Conservation (phyloP, 768 basidiomycete genomes). For the Pisolithus marmoratus region DNA sequence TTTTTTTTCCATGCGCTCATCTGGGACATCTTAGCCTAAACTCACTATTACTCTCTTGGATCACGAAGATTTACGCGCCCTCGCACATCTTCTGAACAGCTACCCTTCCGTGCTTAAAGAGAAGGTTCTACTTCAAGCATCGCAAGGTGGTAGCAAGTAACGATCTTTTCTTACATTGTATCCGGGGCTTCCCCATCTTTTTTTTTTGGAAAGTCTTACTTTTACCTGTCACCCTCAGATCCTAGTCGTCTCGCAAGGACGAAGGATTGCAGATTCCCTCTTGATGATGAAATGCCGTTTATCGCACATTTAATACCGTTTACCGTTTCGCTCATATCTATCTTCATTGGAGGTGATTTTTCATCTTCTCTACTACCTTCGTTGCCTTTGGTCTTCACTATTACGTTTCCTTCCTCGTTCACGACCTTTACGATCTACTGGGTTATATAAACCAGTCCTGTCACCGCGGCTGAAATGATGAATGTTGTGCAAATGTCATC, state of each 20-base stretch:
- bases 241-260: background rate
- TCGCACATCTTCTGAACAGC: slow-evolving; percentile 85
- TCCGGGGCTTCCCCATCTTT: background rate
- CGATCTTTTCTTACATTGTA: background rate
- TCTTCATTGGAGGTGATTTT: slow-evolving; percentile 7
- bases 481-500: background rate
- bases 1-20: slow-evolving; percentile 1
- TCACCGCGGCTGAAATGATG: slow-evolving; percentile 1
- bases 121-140: slow-evolving; percentile 44
- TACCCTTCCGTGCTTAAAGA: slow-evolving; percentile 80
- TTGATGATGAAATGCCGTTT: slow-evolving; percentile 4
- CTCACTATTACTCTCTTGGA: slow-evolving; percentile 80
- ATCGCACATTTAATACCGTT: slow-evolving; percentile 1
- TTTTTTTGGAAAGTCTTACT: background rate
- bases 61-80: slow-evolving; percentile 75
- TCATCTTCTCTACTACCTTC: slow-evolving; percentile 1
- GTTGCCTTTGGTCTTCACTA: background rate
- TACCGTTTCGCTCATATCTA: slow-evolving; percentile 4
- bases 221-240: background rate
- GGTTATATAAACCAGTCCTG: background rate
- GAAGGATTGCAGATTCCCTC: slow-evolving; percentile 2
- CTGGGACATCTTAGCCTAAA: slow-evolving; percentile 51
- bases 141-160: slow-evolving; percentile 23
- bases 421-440: slow-evolving; percentile 7
- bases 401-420: background rate